These are phyloP conservation scores for Fusarium bactridioides DNA, from an alignment of 2,329 filamentous ascomycete species.

Conservation along the genomic window DNA sequence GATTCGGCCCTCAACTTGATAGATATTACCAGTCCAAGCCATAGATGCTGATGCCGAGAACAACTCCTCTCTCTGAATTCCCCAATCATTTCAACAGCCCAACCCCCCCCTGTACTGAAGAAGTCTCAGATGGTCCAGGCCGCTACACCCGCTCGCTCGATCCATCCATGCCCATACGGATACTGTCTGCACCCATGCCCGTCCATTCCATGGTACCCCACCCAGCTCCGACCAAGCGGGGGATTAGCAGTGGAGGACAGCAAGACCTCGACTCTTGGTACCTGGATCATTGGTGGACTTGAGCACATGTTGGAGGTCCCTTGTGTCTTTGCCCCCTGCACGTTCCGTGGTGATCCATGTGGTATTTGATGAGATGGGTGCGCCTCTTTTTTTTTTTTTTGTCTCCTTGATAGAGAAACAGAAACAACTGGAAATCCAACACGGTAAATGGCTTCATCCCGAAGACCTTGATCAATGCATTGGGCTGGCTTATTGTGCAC, in stretches of 20 bases:
- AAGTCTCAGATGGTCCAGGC: conserved; percentile 32
- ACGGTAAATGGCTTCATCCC: neutral
- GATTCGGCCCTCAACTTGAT: conserved; percentile 8
- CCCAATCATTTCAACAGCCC: conserved; percentile 3
- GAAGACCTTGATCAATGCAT: neutral
- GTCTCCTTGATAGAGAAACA: neutral
- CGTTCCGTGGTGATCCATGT: conserved; percentile 10
- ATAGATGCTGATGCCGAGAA: neutral
- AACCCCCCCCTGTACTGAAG: conserved; percentile 3
- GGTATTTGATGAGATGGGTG: conserved; percentile 9
- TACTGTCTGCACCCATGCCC: neutral
- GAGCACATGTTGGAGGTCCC: conserved; percentile 32
- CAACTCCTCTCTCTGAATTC: neutral
- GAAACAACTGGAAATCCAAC: neutral
- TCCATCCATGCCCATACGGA: neutral
- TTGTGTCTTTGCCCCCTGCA: conserved; percentile 1
- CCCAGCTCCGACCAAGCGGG: conserved; percentile 27
- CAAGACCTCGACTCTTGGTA: conserved; percentile 22
- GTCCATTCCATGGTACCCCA: conserved; percentile 1
- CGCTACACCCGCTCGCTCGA: conserved; percentile 21
- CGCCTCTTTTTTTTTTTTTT: neutral
- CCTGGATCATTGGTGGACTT: conserved; percentile 35
- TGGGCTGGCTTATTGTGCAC: neutral
- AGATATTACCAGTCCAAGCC: neutral
- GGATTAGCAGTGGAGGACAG: conserved; percentile 14